Percentiles rank a stretch among this genome's conserved stretches.
Conservation (phyloP, 495 filamentous ascomycete genomes). For the Penicillium macrosclerotiorum region DNA sequence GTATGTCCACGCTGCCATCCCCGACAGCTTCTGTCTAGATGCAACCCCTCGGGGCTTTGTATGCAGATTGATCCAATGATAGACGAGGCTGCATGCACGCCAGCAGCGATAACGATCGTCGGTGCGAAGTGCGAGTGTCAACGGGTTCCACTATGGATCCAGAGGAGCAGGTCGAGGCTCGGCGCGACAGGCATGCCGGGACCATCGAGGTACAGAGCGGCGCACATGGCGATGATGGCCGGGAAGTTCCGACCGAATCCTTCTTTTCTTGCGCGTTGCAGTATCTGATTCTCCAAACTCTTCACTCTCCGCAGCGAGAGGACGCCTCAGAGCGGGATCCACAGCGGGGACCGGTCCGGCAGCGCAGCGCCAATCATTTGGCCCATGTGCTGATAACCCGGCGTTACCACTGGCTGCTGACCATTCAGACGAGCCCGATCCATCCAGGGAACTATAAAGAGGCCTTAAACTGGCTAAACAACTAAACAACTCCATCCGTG, state of each 20-base stretch:
- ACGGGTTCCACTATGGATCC: background rate
- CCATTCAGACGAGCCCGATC: no score
- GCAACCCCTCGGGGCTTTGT: background rate
- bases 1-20: background rate
- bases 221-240: background rate
- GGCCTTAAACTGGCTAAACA: background rate
- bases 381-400: background rate
- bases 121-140: constrained; percentile 9
- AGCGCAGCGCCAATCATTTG: background rate
- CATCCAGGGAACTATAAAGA: background rate
- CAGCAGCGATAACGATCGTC: background rate
- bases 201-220: background rate
- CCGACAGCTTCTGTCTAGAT: background rate
- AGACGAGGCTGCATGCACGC: constrained; percentile 4
- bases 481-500: background rate
- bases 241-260: no score
- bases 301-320: background rate
- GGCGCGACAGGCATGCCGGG: background rate
- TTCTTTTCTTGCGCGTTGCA: background rate
- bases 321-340: background rate
- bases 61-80: constrained; percentile 1
- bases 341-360: background rate
- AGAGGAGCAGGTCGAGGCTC: background rate
- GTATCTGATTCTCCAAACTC: background rate
- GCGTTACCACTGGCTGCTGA: background rate